Base-by-base conservation (phyloP, 2,329 filamentous ascomycete genomes). In the Pyrenochaeta sp. region DNA sequence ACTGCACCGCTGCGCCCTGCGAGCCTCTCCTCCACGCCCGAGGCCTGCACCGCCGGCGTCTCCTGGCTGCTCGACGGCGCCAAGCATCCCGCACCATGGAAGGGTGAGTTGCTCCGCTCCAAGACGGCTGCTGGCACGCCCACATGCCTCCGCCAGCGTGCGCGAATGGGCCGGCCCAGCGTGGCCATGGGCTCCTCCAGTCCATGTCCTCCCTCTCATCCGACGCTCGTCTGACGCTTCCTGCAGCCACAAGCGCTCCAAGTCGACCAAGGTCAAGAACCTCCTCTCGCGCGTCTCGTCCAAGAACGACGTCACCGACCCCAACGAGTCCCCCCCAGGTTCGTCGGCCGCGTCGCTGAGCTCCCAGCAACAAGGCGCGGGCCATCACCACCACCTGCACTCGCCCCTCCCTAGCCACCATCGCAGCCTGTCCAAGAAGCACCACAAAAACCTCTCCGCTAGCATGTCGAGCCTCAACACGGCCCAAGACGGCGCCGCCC, bases 201-300 rank as follows among this genome's bases (percentile, higher is more conserved):
- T n/a, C n/a, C n/a, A n/a, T n/a, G n/a, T n/a, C n/a, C n/a, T n/a
- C n/a, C n/a, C n/a, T n/a, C n/a, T n/a, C n/a, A n/a, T n/a, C n/a
- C n/a, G n/a, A n/a, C n/a, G n/a, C n/a, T n/a, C n/a, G 9, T 22
- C 23, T 47, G 38, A 45, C 53, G 23, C 35, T 31, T 18, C 31
- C 26, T 26, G 32, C 58, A 70, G 68, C 30, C 73, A 75, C 65
- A 76, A 75, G 61, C 72, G 74, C 44, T 70, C 68, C 63, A 73
- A 73, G 59, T 71, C 68, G 36, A 52, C 51, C 51, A 63, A 54
- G 41, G 69, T 72, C 35, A 70, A 69, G 55, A 62, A 67, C 41
- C 63, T 72, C 35, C 60, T 73, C 19, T 55, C 55, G n/a, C 58
- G 62, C 30, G 68, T 68, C 15, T 67, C 66, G 1, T 67, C 63